Evolutionary conservation across 495 filamentous ascomycete species (phyloP).

Genomic region (Friedmanniomyces simplex): DNA sequence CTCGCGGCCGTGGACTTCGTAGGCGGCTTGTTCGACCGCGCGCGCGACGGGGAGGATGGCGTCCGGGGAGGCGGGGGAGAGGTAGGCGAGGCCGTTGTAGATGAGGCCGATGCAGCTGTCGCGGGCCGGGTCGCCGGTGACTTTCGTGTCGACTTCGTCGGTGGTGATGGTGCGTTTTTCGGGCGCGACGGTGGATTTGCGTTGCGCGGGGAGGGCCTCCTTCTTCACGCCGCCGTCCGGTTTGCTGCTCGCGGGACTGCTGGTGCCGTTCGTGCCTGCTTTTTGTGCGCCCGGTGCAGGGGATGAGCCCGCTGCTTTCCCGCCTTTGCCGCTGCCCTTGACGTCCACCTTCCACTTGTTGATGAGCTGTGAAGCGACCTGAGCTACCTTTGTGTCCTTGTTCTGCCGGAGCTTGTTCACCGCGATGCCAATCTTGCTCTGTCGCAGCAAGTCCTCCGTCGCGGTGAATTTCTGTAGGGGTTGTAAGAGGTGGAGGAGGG

Average conservation of each 20-base stretch:
- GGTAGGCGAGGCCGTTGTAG: slow-evolving; percentile 69
- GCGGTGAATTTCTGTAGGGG: slow-evolving; percentile 68
- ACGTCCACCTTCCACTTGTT: slow-evolving; percentile 79
- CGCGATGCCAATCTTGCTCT: slow-evolving; percentile 82
- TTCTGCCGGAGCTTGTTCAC: slow-evolving; percentile 74
- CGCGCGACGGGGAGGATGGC: slow-evolving; percentile 56
- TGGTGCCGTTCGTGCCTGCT: slow-evolving; percentile 33
- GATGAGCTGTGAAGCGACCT: slow-evolving; percentile 68
- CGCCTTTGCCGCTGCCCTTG: slow-evolving; percentile 22
- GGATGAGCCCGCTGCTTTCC: slow-evolving; percentile 35
- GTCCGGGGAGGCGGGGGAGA: slow-evolving; percentile 43
- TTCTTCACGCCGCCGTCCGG: slow-evolving; percentile 1
- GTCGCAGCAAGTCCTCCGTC: slow-evolving; percentile 77
- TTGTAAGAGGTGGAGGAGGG: slow-evolving; percentile 59
- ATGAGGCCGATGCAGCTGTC: slow-evolving; percentile 81
- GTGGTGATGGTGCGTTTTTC: slow-evolving; percentile 69
- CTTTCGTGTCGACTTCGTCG: slow-evolving; percentile 61
- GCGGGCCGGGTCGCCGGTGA: slow-evolving; percentile 59
- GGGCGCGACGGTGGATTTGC: slow-evolving; percentile 53
- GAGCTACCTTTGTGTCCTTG: slow-evolving; percentile 63
- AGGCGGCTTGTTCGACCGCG: slow-evolving; percentile 66
- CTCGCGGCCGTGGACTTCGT: slow-evolving; percentile 52
- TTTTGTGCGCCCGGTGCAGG: slow-evolving; percentile 16
- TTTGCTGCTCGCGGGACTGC: slow-evolving; percentile 15
- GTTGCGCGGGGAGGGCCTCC: slow-evolving; percentile 31